Evolutionary conservation across 2,329 filamentous ascomycete species (phyloP).

Genomic region (Plectosphaerella sp.): DNA sequence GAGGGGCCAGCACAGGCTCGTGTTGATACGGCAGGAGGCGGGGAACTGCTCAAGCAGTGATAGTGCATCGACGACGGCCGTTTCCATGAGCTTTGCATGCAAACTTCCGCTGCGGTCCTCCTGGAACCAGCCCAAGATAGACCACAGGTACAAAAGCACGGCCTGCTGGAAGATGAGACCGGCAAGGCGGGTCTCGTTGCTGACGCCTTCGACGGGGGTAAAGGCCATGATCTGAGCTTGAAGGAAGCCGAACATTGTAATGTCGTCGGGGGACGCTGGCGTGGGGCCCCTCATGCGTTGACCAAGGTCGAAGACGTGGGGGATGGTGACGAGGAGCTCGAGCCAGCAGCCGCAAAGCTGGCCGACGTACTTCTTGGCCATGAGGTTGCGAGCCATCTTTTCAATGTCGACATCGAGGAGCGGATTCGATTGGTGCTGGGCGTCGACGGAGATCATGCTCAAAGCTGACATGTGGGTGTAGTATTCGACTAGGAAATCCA

Average conservation of each 20-base stretch:
- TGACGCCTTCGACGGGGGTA: conserved; percentile 27
- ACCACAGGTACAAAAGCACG: conserved; percentile 34
- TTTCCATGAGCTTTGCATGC: neutral
- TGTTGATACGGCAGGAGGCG: conserved; percentile 28
- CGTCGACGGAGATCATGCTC: conserved; percentile 40
- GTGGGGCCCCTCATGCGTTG: conserved; percentile 28
- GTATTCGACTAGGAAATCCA: conserved; percentile 42
- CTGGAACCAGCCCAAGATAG: conserved; percentile 2
- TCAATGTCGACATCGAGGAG: conserved; percentile 26
- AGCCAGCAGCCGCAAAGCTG: conserved; percentile 35
- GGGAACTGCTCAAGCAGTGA: conserved; percentile 24
- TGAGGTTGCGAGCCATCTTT: conserved; percentile 20
- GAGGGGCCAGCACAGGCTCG: conserved; percentile 33
- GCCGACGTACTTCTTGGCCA: conserved; percentile 26
- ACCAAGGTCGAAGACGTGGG: conserved; percentile 36
- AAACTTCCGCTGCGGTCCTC: neutral
- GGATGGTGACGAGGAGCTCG: conserved; percentile 29
- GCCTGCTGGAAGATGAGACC: conserved; percentile 40
- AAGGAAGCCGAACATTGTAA: conserved; percentile 36
- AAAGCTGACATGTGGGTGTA: conserved; percentile 41
- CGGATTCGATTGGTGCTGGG: conserved; percentile 20
- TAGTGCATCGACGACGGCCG: conserved; percentile 23
- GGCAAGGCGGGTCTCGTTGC: conserved; percentile 30
- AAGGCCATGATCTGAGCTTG: conserved; percentile 36
- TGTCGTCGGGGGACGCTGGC: conserved; percentile 32